Evolutionary conservation across 345 rosid genomes (phyloP).

Genomic region (Orychophragmus violaceus): DNA sequence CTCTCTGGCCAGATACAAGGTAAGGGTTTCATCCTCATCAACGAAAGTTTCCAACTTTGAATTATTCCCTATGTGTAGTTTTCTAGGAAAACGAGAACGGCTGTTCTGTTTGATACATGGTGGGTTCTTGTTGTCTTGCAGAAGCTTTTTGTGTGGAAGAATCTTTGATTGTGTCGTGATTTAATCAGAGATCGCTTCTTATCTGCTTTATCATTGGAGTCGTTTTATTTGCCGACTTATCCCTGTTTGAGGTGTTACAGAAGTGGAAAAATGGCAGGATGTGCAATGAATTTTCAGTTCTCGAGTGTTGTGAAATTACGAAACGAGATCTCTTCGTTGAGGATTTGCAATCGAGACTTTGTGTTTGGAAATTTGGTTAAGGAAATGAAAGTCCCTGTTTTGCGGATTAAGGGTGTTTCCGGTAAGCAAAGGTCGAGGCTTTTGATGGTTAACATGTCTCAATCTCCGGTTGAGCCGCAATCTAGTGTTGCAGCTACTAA

Average conservation of each 20-base stretch:
- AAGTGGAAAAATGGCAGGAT: slow-evolving; percentile 38
- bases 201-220: slow-evolving; percentile 3
- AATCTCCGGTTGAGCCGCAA: slow-evolving; percentile 34
- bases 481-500: slow-evolving; percentile 13
- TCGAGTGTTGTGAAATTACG: slow-evolving; percentile 24
- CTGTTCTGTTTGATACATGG: neutral
- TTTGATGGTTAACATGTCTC: slow-evolving; percentile 37
- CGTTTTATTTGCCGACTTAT: slow-evolving; percentile 32
- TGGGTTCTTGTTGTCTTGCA: slow-evolving; percentile 6
- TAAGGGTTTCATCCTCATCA: neutral
- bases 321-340: slow-evolving; percentile 23
- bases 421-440: slow-evolving; percentile 33
- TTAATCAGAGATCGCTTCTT: neutral
- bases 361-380: slow-evolving; percentile 8
- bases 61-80: neutral
- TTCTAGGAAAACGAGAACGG: neutral
- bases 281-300: slow-evolving; percentile 31
- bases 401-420: slow-evolving; percentile 18
- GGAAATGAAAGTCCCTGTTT: slow-evolving; percentile 26
- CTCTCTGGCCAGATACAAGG: slow-evolving; percentile 10
- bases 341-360: slow-evolving; percentile 26
- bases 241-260: slow-evolving; percentile 3
- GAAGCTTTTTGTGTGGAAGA: slow-evolving; percentile 1
- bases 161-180: neutral
- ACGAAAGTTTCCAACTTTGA: slow-evolving; percentile 2